phyloP scores from a whole-genome alignment of 371 early-diverging fungal species.

The Chytridium lagenaria region DNA sequence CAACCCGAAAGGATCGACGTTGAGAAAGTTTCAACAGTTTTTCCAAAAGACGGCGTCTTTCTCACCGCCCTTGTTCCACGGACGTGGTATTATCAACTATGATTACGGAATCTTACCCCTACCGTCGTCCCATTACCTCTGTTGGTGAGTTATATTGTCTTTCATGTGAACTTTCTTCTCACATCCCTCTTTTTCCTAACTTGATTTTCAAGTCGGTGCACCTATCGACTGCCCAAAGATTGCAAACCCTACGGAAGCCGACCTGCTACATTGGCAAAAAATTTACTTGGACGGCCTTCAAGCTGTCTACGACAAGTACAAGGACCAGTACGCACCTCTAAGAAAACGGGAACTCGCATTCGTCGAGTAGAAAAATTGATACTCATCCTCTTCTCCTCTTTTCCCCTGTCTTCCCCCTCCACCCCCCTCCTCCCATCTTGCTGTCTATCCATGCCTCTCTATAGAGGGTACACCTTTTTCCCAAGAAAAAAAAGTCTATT shows the following conservation, averaged over 20 bases:
- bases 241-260: slow-evolving; percentile 42
- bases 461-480: too few relatives aligned
- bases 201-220: slow-evolving; percentile 39
- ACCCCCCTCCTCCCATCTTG: too few relatives aligned
- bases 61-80: slow-evolving; percentile 51
- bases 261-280: slow-evolving; percentile 44
- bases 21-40: slow-evolving; percentile 42
- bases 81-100: slow-evolving; percentile 50
- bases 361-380: too few relatives aligned
- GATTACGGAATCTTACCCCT: slow-evolving; percentile 47
- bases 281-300: slow-evolving; percentile 54
- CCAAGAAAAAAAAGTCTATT: too few relatives aligned
- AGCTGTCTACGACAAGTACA: slow-evolving; percentile 48
- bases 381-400: too few relatives aligned
- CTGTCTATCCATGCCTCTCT: too few relatives aligned
- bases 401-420: too few relatives aligned
- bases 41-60: slow-evolving; percentile 44
- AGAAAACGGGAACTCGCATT: slow-evolving; percentile 40
- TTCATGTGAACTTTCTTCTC: not conserved
- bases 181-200: not conserved
- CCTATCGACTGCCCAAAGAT: slow-evolving; percentile 53
- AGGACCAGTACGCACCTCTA: slow-evolving; percentile 50
- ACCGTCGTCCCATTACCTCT: slow-evolving; percentile 43
- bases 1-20: slow-evolving; percentile 47
- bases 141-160: slow-evolving; percentile 41